These are phyloP conservation scores for Carallia brachiata DNA, from an alignment of 345 rosid species.

Conservation along the genomic window DNA sequence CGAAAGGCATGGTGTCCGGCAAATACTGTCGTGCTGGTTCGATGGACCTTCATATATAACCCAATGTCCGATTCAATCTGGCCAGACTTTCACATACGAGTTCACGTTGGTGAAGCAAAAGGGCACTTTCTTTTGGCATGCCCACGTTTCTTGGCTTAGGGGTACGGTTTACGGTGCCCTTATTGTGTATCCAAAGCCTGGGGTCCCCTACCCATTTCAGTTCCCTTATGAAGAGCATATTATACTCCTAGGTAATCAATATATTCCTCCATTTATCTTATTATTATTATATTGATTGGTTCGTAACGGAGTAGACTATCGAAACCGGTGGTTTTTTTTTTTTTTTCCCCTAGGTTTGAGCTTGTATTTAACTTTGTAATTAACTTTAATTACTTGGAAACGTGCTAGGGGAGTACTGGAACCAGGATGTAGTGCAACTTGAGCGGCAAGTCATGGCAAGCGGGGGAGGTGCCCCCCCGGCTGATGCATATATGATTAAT, in stretches of 20 bases:
- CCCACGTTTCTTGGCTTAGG: constrained; percentile 89
- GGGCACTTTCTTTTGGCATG: constrained; percentile 87
- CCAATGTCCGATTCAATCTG: constrained; percentile 79
- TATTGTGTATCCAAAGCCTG: constrained; percentile 60
- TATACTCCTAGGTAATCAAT: constrained; percentile 50
- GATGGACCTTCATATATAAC: constrained; percentile 90
- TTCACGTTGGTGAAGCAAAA: constrained; percentile 66
- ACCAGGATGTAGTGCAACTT: constrained; percentile 55
- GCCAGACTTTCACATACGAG: constrained; percentile 69
- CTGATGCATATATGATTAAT: constrained; percentile 75
- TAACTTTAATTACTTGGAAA: background rate
- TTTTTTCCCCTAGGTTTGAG: no score
- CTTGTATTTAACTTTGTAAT: no score
- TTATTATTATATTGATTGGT: background rate
- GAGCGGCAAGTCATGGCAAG: constrained; percentile 53
- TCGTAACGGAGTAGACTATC: no score
- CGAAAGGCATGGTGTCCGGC: constrained; percentile 82
- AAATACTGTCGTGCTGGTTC: constrained; percentile 75
- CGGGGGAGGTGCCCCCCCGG: constrained; percentile 68
- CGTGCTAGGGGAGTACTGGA: constrained; percentile 75
- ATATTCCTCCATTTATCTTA: background rate
- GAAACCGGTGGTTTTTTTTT: no score
- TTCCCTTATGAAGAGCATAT: constrained; percentile 62
- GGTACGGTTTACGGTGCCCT: constrained; percentile 73
- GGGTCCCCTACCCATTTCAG: constrained; percentile 68